Evolutionary conservation across 225 moss, liverwort and hornwort species (phyloP).

Genomic region (Sphagnum tenellum): DNA sequence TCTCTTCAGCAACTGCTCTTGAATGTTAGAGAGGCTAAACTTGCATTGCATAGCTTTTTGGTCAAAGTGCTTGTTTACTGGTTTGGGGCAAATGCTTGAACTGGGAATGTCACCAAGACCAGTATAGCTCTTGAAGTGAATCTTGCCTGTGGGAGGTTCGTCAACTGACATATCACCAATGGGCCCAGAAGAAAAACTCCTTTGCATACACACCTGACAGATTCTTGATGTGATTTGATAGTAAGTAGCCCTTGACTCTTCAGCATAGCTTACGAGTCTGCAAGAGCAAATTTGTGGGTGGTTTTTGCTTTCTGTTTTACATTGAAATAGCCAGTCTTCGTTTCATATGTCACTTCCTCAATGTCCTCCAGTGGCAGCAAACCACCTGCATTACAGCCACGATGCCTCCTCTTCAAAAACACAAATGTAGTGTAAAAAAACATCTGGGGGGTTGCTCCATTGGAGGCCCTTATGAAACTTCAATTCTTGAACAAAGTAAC

Average conservation of each 20-base stretch:
- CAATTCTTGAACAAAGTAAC: too few relatives aligned
- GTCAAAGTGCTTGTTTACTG: background rate
- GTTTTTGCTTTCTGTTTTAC: constrained; percentile 1
- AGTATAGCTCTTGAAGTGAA: constrained; percentile 12
- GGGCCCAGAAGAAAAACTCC: constrained; percentile 7
- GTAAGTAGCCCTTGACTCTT: constrained; percentile 2
- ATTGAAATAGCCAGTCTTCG: background rate
- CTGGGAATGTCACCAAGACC: constrained; percentile 6
- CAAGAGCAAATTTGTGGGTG: background rate
- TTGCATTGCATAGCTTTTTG: too few relatives aligned
- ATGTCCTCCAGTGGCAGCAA: constrained; percentile 4
- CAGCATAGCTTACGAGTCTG: constrained; percentile 4
- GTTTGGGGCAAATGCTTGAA: constrained; percentile 7
- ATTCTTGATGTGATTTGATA: background rate
- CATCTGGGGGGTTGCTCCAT: too few relatives aligned
- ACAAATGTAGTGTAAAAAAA: too few relatives aligned
- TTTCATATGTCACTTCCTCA: constrained; percentile 3
- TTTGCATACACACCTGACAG: constrained; percentile 6
- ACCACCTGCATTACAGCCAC: constrained; percentile 1
- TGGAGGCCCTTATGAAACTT: too few relatives aligned
- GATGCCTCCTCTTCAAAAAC: too few relatives aligned
- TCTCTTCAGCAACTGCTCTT: too few relatives aligned
- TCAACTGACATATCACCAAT: constrained; percentile 8
- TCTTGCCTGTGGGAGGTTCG: constrained; percentile 5
- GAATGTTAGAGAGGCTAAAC: too few relatives aligned